Conservation (phyloP, 306 rosid species). For the Prunus campanulata region DNA sequence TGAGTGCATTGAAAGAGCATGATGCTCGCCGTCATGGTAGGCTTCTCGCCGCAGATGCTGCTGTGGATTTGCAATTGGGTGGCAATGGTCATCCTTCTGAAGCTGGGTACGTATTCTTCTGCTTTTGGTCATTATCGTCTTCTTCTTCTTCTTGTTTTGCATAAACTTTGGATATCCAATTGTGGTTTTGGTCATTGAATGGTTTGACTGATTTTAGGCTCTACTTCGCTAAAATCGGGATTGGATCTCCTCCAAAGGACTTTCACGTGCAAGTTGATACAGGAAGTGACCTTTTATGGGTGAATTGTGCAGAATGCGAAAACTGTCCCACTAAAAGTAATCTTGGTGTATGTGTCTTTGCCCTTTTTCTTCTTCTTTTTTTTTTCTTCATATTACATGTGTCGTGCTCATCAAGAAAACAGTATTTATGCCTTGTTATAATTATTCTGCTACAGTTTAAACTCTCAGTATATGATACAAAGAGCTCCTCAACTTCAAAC, state of each 20-base stretch:
- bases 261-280: conserved; percentile 92
- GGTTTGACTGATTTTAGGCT: conserved; percentile 45
- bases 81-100: conserved; percentile 72
- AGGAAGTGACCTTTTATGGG: conserved; percentile 94
- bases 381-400: too few species aligned
- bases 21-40: conserved; percentile 70
- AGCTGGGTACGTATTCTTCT: conserved; percentile 49
- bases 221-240: conserved; percentile 69
- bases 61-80: conserved; percentile 63
- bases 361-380: not conserved
- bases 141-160: not conserved
- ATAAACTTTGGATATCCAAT: not conserved
- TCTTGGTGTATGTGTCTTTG: conserved; percentile 60
- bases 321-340: conserved; percentile 66
- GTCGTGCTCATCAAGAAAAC: not conserved
- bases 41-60: conserved; percentile 41
- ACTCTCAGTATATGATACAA: conserved; percentile 55
- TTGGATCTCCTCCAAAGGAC: conserved; percentile 77
- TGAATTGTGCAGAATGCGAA: conserved; percentile 66
- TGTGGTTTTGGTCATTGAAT: not conserved
- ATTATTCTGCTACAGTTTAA: conserved; percentile 57
- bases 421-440: conserved; percentile 17
- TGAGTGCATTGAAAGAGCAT: conserved; percentile 58
- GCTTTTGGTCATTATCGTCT: not conserved
- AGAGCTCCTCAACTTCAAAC: conserved; percentile 50